Percentiles rank a stretch among this genome's conserved stretches.
These are phyloP conservation scores for Lolium rigidum DNA, from an alignment of 176 grass and related monocot species.

Conservation along the genomic window DNA sequence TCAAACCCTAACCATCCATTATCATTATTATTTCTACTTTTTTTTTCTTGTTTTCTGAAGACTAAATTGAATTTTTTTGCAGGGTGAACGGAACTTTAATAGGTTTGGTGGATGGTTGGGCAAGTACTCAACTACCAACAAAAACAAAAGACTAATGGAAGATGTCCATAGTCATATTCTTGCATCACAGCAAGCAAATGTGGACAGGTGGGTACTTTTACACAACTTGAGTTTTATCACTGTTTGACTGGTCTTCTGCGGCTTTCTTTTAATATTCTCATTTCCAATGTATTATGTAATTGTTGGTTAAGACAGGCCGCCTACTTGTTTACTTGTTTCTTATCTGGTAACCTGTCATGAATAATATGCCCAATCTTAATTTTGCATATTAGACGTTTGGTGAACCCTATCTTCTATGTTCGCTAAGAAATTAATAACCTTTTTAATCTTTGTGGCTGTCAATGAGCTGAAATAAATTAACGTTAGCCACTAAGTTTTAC, in stretches of 20 bases:
- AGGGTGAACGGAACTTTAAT: conserved; percentile 98
- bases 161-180: conserved; percentile 96
- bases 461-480: conserved; percentile 2
- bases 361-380: background rate
- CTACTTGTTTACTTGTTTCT: conserved; percentile 24
- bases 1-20: conserved; percentile 42
- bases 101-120: conserved; percentile 99
- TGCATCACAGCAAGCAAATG: conserved; percentile 84
- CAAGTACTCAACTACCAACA: conserved; percentile 90
- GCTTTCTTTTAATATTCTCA: background rate
- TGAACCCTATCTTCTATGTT: conserved; percentile 10
- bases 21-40: conserved; percentile 36
- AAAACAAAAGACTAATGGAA: conserved; percentile 93
- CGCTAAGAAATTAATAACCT: background rate
- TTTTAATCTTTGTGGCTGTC: background rate
- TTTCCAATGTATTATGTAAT: background rate
- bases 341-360: background rate
- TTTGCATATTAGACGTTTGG: background rate
- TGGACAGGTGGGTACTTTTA: conserved; percentile 66
- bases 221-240: conserved; percentile 18
- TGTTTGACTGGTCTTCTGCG: background rate
- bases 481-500: background rate
- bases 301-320: background rate
- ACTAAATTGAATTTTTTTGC: conserved; percentile 38
- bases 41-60: conserved; percentile 31